Evolutionary conservation across 306 rosid species (phyloP), one percentile per base, ranked within the genome.

Genomic region (Vigna reflexopilosa): DNA sequence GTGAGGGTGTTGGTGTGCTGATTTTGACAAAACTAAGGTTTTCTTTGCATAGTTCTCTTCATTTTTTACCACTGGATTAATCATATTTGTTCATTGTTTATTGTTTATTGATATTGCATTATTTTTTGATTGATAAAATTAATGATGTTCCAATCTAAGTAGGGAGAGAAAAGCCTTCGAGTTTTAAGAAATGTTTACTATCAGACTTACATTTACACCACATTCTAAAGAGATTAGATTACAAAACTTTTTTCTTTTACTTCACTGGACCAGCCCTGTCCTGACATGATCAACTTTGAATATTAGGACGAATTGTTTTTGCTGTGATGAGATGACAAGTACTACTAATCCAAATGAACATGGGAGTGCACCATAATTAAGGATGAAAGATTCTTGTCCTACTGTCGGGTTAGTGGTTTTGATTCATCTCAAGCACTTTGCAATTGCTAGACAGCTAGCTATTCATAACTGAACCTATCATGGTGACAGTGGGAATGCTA

Each of bases 381-480:
- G 47, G 64, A 62, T 71, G 66, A 69, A 78, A 32, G 52, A 72
- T 78, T 63, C 12, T 22, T 71, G 58, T 72, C 79, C 9, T 7
- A 54, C 14, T 72, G 77, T 80, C n/a, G 44, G 80, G 44, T 73
- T n/a, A 66, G 75, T 67, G 63, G 22, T 66, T 24, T 70, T 49
- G 24, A 64, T 4, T 34, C 55, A 54, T 70, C 34, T 44, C 36
- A 72, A 38, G 38, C 38, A 55, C 49, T 40, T 52, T 30, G 30
- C 11, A 49, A 73, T 55, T 81, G 80, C 70, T 56, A 67, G 70
- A 74, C 80, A 80, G 74, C 75, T 65, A 80, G 74, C 75, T 65
- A 64, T 73, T n/a, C 51, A 17, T 72, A 51, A 19, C 52, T 20
- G 24, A 22, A 71, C 32, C 19, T 36, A 70, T 72, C 36, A 26